Evolutionary conservation across 352 stramenopile genomes (phyloP).

Genomic region (Phytopythium kandeliae): DNA sequence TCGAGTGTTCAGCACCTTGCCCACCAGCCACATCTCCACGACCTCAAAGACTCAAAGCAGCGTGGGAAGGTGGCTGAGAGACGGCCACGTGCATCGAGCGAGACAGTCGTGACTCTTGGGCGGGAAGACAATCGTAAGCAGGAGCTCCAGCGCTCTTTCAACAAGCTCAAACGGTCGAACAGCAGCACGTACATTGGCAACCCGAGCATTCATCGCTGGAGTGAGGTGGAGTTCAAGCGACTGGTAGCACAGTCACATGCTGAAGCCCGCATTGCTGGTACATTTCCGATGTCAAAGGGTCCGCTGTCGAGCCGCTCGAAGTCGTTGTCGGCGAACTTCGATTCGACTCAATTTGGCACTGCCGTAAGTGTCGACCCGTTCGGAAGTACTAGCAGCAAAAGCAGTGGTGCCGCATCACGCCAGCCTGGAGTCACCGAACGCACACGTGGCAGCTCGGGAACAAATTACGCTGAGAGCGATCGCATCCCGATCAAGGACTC

Average conservation of each 20-base stretch:
- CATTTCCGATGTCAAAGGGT: slow-evolving; percentile 22
- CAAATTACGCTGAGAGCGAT: slow-evolving; percentile 21
- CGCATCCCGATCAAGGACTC: slow-evolving; percentile 35
- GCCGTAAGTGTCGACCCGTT: slow-evolving; percentile 44
- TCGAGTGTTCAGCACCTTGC: slow-evolving; percentile 71
- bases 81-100: slow-evolving; percentile 44
- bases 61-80: slow-evolving; percentile 20
- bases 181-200: slow-evolving; percentile 59
- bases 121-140: slow-evolving; percentile 24
- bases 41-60: slow-evolving; percentile 35
- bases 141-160: slow-evolving; percentile 20
- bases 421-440: slow-evolving; percentile 4
- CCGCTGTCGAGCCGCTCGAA: slow-evolving; percentile 34
- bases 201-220: slow-evolving; percentile 69
- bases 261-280: slow-evolving; percentile 33
- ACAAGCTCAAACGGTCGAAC: slow-evolving; percentile 66
- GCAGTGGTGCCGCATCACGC: background rate
- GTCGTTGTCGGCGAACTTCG: slow-evolving; percentile 52
- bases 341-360: slow-evolving; percentile 50
- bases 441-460: slow-evolving; percentile 5
- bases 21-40: slow-evolving; percentile 60
- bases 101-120: slow-evolving; percentile 40
- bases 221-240: slow-evolving; percentile 63
- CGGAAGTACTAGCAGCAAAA: slow-evolving; percentile 6
- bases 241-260: slow-evolving; percentile 62